Evolutionary conservation across 495 filamentous ascomycete genomes (phyloP).

Genomic region (Chaetomium cochliodes): DNA sequence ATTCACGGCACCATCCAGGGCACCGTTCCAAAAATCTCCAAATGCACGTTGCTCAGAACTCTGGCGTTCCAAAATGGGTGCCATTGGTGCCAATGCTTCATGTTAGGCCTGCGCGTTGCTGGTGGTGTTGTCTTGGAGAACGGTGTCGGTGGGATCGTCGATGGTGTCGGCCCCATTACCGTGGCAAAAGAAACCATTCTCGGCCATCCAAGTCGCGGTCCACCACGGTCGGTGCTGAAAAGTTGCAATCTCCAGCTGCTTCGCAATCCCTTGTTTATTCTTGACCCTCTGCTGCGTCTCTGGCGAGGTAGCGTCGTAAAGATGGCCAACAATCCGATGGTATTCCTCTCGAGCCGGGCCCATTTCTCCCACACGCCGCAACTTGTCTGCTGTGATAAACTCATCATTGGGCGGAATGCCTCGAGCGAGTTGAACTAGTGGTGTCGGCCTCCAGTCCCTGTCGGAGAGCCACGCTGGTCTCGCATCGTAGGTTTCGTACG

Average conservation of each 20-base stretch:
- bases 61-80: neutral
- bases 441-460: slow-evolving; percentile 50
- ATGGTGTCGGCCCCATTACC: neutral
- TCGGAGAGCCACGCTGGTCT: slow-evolving; percentile 73
- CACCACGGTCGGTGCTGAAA: slow-evolving; percentile 22
- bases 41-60: neutral
- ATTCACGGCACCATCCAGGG: slow-evolving; percentile 5
- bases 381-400: neutral
- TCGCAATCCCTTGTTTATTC: slow-evolving; percentile 10
- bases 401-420: slow-evolving; percentile 14
- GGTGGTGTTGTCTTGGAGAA: neutral
- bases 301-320: slow-evolving; percentile 9
- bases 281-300: slow-evolving; percentile 6
- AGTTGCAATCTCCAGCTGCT: slow-evolving; percentile 13
- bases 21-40: slow-evolving; percentile 8
- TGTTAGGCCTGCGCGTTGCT: neutral
- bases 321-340: slow-evolving; percentile 8
- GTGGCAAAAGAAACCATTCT: neutral
- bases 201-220: slow-evolving; percentile 15
- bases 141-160: neutral
- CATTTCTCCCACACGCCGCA: slow-evolving; percentile 10
- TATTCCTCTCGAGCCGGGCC: slow-evolving; percentile 1
- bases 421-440: slow-evolving; percentile 4
- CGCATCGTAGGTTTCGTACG: slow-evolving; percentile 59
- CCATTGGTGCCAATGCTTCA: neutral